Conservation (phyloP, 129 eudicot genomes). For the Flaveria bidentis region DNA sequence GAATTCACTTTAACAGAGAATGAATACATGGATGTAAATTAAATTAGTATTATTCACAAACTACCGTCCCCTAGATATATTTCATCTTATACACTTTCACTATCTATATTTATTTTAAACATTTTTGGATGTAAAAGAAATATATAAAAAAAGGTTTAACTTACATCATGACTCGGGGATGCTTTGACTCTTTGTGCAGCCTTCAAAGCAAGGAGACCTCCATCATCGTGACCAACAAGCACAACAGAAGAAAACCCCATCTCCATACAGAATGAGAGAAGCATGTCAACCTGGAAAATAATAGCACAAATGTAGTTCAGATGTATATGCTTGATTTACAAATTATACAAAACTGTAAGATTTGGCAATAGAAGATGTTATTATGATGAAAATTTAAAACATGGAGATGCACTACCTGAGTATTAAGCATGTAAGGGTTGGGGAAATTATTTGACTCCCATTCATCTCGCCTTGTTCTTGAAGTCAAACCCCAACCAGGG, state of each 20-base stretch:
- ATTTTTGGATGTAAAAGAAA: slow-evolving; percentile 4
- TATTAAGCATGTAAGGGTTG: slow-evolving; percentile 92
- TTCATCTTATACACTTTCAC: background rate
- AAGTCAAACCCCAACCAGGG: slow-evolving; percentile 99
- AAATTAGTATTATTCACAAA: background rate
- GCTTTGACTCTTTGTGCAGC: slow-evolving; percentile 70
- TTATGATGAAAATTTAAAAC: background rate
- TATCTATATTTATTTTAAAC: background rate
- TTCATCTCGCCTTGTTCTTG: slow-evolving; percentile 68
- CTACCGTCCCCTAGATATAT: background rate
- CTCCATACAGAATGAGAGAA: slow-evolving; percentile 71
- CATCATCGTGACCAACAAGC: slow-evolving; percentile 97
- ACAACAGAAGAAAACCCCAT: slow-evolving; percentile 93
- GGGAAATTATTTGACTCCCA: slow-evolving; percentile 83
- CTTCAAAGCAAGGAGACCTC: slow-evolving; percentile 90
- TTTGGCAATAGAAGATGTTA: background rate
- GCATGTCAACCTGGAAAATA: slow-evolving; percentile 83
- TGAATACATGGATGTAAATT: background rate
- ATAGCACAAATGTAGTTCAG: background rate
- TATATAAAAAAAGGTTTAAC: slow-evolving; percentile 28
- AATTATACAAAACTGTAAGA: slow-evolving; percentile 10
- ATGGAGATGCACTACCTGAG: slow-evolving; percentile 58
- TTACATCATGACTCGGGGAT: slow-evolving; percentile 62
- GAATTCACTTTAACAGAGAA: background rate
- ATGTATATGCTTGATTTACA: background rate